Percentiles rank a stretch among this genome's conserved stretches.
phyloP scores from a whole-genome alignment of 371 early-diverging fungal species.

The Syncephalastrum racemosum region DNA sequence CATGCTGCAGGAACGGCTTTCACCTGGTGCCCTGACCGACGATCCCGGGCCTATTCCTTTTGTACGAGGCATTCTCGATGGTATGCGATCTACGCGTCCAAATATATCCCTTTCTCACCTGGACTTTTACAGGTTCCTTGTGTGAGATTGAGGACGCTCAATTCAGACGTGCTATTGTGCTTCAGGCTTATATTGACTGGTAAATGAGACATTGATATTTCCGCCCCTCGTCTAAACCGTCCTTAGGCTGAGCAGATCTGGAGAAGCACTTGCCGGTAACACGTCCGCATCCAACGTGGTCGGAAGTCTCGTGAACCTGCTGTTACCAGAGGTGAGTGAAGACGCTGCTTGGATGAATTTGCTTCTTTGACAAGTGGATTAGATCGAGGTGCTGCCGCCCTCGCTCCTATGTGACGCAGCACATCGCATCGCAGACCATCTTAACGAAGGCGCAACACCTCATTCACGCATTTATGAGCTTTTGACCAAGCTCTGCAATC shows the following conservation, averaged over 20 bases:
- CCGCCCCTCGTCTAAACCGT: too few species aligned
- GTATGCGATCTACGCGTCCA: too few species aligned
- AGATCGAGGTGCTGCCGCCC: conserved; percentile 33
- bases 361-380: not conserved
- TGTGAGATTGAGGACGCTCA: too few species aligned
- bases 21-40: too few species aligned
- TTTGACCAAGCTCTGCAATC: conserved; percentile 43
- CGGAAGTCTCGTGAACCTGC: conserved; percentile 23
- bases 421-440: conserved; percentile 12
- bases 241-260: conserved; percentile 10
- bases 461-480: conserved; percentile 48
- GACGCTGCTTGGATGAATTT: not conserved
- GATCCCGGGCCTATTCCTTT: too few species aligned
- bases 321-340: conserved; percentile 35
- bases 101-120: too few species aligned
- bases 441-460: conserved; percentile 30
- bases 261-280: conserved; percentile 19
- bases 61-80: too few species aligned
- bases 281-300: conserved; percentile 11
- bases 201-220: too few species aligned
- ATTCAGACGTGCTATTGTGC: too few species aligned
- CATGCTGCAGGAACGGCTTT: too few species aligned
- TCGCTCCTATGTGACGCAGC: conserved; percentile 17
- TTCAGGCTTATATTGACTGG: too few species aligned
- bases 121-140: not conserved